A percentile compares a stretch with the other conserved stretches of the same genome.
Conservation (phyloP, 148 eudicot genomes). For the Rhododendron ferrugineum region DNA sequence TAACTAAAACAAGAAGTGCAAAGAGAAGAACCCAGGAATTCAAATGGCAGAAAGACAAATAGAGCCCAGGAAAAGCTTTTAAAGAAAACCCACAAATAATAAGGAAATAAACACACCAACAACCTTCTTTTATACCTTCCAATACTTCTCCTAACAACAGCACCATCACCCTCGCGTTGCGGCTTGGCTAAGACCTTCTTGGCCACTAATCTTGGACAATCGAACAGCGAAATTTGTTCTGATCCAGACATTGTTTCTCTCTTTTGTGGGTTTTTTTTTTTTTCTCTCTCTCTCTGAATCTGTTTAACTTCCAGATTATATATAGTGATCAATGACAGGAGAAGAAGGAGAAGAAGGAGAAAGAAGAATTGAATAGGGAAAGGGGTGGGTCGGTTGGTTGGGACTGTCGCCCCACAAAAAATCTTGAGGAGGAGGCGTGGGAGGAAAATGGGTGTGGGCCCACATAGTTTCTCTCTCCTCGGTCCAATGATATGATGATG, state of each 20-base stretch:
- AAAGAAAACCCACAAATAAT: neutral
- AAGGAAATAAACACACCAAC: neutral
- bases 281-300: neutral
- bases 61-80: neutral
- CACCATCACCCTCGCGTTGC: slow-evolving; percentile 48
- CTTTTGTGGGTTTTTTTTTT: too few relatives aligned
- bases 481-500: slow-evolving; percentile 8
- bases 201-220: slow-evolving; percentile 15
- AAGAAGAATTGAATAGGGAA: neutral
- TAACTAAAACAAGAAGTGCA: neutral
- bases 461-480: neutral
- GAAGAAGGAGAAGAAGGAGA: neutral
- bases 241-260: slow-evolving; percentile 15
- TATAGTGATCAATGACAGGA: neutral
- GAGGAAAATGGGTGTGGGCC: slow-evolving; percentile 7
- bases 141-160: slow-evolving; percentile 52
- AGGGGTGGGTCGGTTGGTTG: neutral
- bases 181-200: slow-evolving; percentile 43
- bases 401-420: neutral
- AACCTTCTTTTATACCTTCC: slow-evolving; percentile 33
- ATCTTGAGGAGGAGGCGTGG: neutral
- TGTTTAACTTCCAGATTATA: neutral
- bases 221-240: slow-evolving; percentile 7
- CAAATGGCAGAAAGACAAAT: neutral
- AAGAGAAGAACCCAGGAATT: neutral